phyloP scores from a whole-genome alignment of 495 filamentous ascomycete species.

The Aspergillus avenaceus region DNA sequence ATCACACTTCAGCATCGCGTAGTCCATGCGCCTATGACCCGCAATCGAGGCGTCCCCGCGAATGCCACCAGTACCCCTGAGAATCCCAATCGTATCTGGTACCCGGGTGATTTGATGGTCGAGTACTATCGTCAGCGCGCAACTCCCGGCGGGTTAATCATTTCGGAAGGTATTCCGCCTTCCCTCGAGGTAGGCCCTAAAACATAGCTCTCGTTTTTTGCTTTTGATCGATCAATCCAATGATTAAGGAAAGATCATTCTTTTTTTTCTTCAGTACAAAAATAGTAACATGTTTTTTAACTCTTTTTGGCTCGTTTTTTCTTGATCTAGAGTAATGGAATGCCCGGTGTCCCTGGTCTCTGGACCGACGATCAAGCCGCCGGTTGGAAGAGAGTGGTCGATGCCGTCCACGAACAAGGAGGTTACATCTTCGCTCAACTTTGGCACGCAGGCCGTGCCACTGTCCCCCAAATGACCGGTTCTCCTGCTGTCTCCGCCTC shows the following conservation, averaged over 20 bases:
- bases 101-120: slow-evolving; percentile 41
- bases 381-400: slow-evolving; percentile 48
- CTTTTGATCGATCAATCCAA: no score
- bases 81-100: slow-evolving; percentile 41
- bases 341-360: slow-evolving; percentile 48
- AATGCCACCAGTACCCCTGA: slow-evolving; percentile 38
- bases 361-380: slow-evolving; percentile 41
- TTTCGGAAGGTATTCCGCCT: slow-evolving; percentile 52
- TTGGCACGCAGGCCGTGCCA: slow-evolving; percentile 49
- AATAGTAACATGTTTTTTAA: not conserved
- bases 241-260: no score
- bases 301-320: no score
- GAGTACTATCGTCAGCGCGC: slow-evolving; percentile 55
- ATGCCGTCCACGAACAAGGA: slow-evolving; percentile 51
- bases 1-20: slow-evolving; percentile 51
- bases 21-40: slow-evolving; percentile 52
- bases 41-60: slow-evolving; percentile 42
- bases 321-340: slow-evolving; percentile 31
- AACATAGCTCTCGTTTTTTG: not conserved
- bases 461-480: slow-evolving; percentile 41
- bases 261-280: no score
- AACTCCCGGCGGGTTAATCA: slow-evolving; percentile 49
- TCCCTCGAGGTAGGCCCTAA: slow-evolving; percentile 32
- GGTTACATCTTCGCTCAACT: slow-evolving; percentile 52
- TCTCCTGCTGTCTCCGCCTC: slow-evolving; percentile 33